Percentiles rank a stretch among this genome's conserved stretches.
Conservation (phyloP, 495 filamentous ascomycete genomes). For the Aspergillus wentii region DNA sequence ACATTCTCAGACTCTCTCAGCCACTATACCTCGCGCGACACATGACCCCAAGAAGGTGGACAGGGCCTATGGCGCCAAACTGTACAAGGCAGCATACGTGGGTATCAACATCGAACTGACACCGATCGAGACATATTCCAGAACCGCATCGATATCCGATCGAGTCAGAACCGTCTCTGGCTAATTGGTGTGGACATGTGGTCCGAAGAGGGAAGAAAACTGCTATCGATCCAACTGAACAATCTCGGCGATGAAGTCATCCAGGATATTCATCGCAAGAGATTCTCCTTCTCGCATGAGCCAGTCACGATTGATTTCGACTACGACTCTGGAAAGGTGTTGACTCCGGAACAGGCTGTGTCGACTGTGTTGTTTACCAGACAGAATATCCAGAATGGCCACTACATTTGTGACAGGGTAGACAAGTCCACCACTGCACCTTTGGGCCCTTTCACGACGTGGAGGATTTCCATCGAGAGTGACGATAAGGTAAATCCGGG, state of each 20-base stretch:
- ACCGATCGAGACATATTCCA: background rate
- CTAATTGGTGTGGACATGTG: slow-evolving; percentile 1
- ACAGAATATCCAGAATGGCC: background rate
- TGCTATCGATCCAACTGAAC: slow-evolving; percentile 1
- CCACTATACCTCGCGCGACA: no score
- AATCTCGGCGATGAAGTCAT: slow-evolving; percentile 2
- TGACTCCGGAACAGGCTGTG: background rate
- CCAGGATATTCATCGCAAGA: background rate
- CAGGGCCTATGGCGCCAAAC: background rate
- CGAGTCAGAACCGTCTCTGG: slow-evolving; percentile 3
- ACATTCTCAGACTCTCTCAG: no score
- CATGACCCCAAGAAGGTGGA: background rate
- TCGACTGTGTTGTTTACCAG: background rate
- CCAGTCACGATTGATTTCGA: slow-evolving; percentile 1
- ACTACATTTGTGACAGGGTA: background rate
- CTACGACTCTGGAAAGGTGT: slow-evolving; percentile 1
- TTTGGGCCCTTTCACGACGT: slow-evolving; percentile 1
- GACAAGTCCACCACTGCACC: background rate
- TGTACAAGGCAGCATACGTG: background rate
- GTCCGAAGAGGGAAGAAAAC: background rate
- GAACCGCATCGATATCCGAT: slow-evolving; percentile 1
- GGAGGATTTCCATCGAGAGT: background rate
- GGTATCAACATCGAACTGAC: background rate
- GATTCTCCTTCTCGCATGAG: slow-evolving; percentile 3
- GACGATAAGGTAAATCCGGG: background rate